Evolutionary conservation across 2,329 filamentous ascomycete species (phyloP).

Genomic region (Ceratocystis cacaofunesta): DNA sequence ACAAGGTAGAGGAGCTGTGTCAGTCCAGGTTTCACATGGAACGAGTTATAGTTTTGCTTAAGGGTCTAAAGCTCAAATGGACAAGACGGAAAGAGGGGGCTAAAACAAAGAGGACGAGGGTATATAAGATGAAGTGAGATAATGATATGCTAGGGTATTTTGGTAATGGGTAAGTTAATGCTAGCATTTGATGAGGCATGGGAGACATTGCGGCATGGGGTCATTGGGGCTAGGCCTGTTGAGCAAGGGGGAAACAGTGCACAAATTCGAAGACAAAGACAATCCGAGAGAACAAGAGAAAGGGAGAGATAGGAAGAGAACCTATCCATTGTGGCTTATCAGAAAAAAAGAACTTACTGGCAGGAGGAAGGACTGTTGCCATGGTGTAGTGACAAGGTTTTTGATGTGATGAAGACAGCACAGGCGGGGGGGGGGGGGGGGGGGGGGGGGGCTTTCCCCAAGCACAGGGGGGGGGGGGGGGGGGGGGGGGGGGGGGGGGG

Average conservation of each 20-base stretch:
- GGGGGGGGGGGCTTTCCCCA: no score
- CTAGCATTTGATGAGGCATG: conserved; percentile 6
- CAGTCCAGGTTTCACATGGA: not conserved
- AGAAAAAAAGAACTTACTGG: conserved; percentile 2
- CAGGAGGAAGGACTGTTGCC: conserved; percentile 13
- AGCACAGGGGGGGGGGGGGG: no score
- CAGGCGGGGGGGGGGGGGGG: no score
- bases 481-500: no score
- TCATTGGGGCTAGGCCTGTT: not conserved
- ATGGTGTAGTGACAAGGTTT: conserved; percentile 12
- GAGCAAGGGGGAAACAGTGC: not conserved
- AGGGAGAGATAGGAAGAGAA: not conserved
- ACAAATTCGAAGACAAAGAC: conserved; percentile 3
- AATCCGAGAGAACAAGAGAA: not conserved
- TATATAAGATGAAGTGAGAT: conserved; percentile 10
- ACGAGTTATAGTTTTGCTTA: not conserved
- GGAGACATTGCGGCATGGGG: not conserved
- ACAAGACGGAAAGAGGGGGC: not conserved
- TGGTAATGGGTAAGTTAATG: not conserved
- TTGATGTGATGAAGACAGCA: not conserved
- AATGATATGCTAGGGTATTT: conserved; percentile 8
- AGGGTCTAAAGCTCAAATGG: not conserved
- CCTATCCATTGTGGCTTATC: not conserved
- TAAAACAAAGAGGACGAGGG: not conserved
- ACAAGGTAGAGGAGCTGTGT: conserved; percentile 15